These are phyloP conservation scores for Verticillium isaacii DNA, from an alignment of 2,329 filamentous ascomycete genomes.

Conservation along the genomic window DNA sequence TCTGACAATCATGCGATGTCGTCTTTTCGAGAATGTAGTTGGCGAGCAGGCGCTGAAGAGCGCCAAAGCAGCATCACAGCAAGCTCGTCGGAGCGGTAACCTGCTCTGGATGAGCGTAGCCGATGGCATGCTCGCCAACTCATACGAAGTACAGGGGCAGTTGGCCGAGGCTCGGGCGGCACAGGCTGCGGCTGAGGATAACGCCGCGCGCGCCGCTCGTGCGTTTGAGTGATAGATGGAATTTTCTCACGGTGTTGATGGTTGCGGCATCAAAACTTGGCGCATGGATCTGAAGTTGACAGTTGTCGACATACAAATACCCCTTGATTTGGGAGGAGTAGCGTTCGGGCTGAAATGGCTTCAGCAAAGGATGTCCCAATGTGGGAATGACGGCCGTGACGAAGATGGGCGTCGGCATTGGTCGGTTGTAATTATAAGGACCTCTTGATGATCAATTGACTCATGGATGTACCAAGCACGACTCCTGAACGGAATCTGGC, in stretches of 20 bases:
- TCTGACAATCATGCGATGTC: slow-evolving; percentile 78
- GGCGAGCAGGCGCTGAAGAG: slow-evolving; percentile 77
- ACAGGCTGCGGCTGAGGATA: slow-evolving; percentile 34
- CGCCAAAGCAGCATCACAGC: slow-evolving; percentile 62
- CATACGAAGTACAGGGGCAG: slow-evolving; percentile 68
- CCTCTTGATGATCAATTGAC: neutral
- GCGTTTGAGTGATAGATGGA: neutral
- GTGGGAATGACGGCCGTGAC: neutral
- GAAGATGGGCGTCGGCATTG: neutral
- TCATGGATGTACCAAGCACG: neutral
- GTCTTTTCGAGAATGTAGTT: slow-evolving; percentile 77
- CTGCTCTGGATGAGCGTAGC: slow-evolving; percentile 76
- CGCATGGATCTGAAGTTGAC: neutral
- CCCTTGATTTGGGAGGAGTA: neutral
- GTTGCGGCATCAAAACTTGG: neutral
- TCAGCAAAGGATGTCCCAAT: neutral
- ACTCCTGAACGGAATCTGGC: too few species aligned
- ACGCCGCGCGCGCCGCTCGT: slow-evolving; percentile 29
- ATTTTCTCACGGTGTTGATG: neutral
- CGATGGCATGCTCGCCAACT: slow-evolving; percentile 72
- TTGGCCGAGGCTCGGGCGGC: slow-evolving; percentile 33
- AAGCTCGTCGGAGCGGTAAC: slow-evolving; percentile 67
- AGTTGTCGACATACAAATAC: neutral
- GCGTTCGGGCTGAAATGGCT: neutral
- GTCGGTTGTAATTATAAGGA: neutral